A percentile compares a stretch with the other conserved stretches of the same genome.
Conservation (phyloP, 2,329 filamentous ascomycete species). For the Metarhizium anisopliae region DNA sequence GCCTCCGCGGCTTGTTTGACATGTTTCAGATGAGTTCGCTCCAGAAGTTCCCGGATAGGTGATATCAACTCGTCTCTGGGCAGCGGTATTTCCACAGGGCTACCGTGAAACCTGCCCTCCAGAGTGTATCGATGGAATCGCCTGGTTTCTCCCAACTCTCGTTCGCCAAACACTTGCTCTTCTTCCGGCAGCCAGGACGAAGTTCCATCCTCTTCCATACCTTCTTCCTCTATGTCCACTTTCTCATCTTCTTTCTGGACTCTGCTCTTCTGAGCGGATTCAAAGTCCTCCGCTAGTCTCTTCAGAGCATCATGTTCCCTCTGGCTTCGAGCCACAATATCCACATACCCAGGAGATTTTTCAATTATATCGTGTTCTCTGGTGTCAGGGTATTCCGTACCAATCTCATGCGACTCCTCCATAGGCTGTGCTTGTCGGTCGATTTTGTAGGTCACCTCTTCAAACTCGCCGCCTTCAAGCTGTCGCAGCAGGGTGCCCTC, state of each 20-base stretch:
- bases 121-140: conserved; percentile 68
- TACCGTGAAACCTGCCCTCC: conserved; percentile 65
- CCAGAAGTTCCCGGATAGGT: conserved; percentile 62
- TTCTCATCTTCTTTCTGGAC: conserved; percentile 20
- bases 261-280: conserved; percentile 30
- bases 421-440: conserved; percentile 7
- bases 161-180: conserved; percentile 22
- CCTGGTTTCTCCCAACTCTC: conserved; percentile 21
- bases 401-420: conserved; percentile 5
- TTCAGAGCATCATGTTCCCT: conserved; percentile 47
- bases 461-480: conserved; percentile 45
- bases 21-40: conserved; percentile 63
- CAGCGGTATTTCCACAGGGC: conserved; percentile 65
- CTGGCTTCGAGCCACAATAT: conserved; percentile 40
- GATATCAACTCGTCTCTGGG: conserved; percentile 60
- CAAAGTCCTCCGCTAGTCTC: conserved; percentile 49
- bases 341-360: conserved; percentile 30
- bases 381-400: conserved; percentile 8
- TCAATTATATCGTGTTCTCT: conserved; percentile 17
- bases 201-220: conserved; percentile 17
- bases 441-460: conserved; percentile 48
- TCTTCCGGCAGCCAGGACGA: conserved; percentile 23
- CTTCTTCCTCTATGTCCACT: conserved; percentile 8
- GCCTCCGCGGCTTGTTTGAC: conserved; percentile 62
- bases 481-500: conserved; percentile 43